Evolutionary conservation across 2,329 filamentous ascomycete genomes (phyloP), one percentile per base, ranked within the genome.

Genomic region (Botrytis elliptica): DNA sequence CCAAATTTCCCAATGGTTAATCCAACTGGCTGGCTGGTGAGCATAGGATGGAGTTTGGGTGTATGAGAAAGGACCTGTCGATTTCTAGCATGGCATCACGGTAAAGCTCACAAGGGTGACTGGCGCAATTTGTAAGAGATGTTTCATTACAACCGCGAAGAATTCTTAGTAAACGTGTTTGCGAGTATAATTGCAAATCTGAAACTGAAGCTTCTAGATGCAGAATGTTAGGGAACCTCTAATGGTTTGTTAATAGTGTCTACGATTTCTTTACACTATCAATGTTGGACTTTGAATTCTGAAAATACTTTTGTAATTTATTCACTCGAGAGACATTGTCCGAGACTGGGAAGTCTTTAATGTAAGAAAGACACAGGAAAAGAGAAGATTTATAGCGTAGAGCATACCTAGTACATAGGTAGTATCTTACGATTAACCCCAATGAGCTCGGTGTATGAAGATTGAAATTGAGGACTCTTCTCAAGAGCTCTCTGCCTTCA

Each of bases 81-180:
- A 52, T 71, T 71, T 36, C 33, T 52, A 38, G 33, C 60, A 52
- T 52, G 36, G 66, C 59, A 52, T 55, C 69, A 33, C 33, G 25
- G 69, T 42, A 57, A 20, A 33, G 42, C 29, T 68, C n/a, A 40
- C 9, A 14, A 25, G 20, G 66, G 49, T 12, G 14, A 57, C 25
- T 8, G 36, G 49, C 66, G 38, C 66, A 57, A 22, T 57, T 42
- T 42, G 16, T 57, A 42, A 33, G 57, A 40, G 49, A 38, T 16
- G 40, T 42, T 16, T n/a, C 36, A 42, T 25, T 29, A 29, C 65
- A 68, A n/a, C 7, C n/a, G 3, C 25, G 18, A 57, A 22, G 36
- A 40, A 20, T 12, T 42, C 10, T n/a, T 36, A 38, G n/a, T 25
- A 38, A 5, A 33, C 10, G 6, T 25, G 36, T 29, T 36, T 66